phyloP scores from a whole-genome alignment of 2,329 filamentous ascomycete genomes.

The Fusarium setosum region DNA sequence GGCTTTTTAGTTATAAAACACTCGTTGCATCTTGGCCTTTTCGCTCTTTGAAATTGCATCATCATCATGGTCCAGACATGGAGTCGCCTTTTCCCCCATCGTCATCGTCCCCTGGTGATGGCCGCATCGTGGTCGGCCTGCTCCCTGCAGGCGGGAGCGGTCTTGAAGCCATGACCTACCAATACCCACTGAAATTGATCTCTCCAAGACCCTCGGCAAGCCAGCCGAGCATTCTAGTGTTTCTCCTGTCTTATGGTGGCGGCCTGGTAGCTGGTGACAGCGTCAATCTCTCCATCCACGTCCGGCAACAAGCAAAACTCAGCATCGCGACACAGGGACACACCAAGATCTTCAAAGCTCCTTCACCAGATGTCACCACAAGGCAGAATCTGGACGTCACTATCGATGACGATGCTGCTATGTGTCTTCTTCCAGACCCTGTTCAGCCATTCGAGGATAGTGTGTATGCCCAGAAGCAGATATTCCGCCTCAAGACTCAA shows the following conservation, averaged over 20 bases:
- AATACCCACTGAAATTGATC: constrained; percentile 95
- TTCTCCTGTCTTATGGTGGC: constrained; percentile 93
- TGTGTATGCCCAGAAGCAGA: constrained; percentile 85
- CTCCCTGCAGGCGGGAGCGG: constrained; percentile 78
- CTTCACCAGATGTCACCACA: constrained; percentile 65
- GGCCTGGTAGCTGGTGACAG: constrained; percentile 90
- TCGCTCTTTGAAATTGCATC: background rate
- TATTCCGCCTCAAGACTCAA: constrained; percentile 71
- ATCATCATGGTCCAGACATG: constrained; percentile 50
- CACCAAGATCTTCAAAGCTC: constrained; percentile 94
- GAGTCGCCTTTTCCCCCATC: constrained; percentile 82
- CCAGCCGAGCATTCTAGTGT: constrained; percentile 80
- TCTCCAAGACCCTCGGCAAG: constrained; percentile 76
- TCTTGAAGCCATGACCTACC: constrained; percentile 82
- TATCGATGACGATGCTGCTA: constrained; percentile 62
- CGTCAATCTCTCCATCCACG: constrained; percentile 77
- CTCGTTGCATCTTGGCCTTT: background rate
- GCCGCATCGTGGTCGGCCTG: constrained; percentile 78
- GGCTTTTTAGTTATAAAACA: too few species aligned
- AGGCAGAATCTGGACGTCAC: constrained; percentile 66
- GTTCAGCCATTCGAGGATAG: constrained; percentile 90
- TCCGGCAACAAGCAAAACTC: constrained; percentile 74
- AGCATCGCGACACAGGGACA: constrained; percentile 79
- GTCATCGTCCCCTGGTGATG: constrained; percentile 80
- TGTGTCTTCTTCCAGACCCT: constrained; percentile 86